Percentiles rank a stretch among this genome's conserved stretches.
phyloP scores from a whole-genome alignment of 768 basidiomycete species.

The Nevesoporus exiguus region DNA sequence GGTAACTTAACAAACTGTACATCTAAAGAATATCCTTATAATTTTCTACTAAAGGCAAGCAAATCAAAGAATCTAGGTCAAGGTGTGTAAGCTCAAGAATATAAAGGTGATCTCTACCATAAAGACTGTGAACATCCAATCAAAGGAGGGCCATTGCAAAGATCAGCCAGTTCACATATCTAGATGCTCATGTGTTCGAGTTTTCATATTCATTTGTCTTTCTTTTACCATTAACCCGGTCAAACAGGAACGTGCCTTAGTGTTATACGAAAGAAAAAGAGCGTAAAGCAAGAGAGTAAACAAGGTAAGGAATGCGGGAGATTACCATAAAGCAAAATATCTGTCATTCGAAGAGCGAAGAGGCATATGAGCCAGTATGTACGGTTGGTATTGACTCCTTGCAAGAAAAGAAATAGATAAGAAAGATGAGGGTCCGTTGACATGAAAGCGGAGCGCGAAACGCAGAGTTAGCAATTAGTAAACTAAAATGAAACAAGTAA shows the following conservation, averaged over 20 bases:
- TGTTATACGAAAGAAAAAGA: conserved; percentile 2
- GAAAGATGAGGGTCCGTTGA: conserved; percentile 1
- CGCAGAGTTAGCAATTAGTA: neutral
- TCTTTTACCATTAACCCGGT: conserved; percentile 8
- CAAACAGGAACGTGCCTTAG: neutral
- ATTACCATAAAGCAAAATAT: neutral
- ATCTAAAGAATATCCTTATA: no score
- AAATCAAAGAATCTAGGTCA: no score
- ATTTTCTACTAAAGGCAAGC: no score
- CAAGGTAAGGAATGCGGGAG: neutral
- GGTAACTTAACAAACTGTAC: no score
- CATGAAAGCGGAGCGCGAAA: neutral
- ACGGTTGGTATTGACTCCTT: conserved; percentile 16
- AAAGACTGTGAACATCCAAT: no score
- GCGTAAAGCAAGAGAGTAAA: neutral
- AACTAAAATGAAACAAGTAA: conserved; percentile 6
- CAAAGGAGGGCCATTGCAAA: no score
- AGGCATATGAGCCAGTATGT: conserved; percentile 1
- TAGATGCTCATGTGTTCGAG: neutral
- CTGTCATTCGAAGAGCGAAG: neutral
- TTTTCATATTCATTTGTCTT: neutral
- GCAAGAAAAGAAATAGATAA: conserved; percentile 4
- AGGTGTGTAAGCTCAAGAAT: no score
- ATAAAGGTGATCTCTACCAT: no score
- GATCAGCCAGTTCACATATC: no score